Evolutionary conservation across 352 stramenopile genomes (phyloP).

Genomic region (Aphanomyces euteiches): DNA sequence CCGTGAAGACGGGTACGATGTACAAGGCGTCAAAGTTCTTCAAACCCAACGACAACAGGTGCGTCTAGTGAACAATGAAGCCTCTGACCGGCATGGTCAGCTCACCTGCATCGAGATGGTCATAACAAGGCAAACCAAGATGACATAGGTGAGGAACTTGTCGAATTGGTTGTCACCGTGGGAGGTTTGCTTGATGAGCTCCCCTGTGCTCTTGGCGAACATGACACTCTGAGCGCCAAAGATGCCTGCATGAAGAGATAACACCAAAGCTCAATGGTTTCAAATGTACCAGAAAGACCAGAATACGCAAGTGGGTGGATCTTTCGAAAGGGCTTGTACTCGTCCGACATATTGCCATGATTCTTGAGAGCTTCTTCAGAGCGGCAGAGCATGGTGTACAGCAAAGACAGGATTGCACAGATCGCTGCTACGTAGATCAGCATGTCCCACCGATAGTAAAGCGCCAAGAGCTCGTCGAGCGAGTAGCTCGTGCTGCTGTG

Average conservation of each 20-base stretch:
- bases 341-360: constrained; percentile 43
- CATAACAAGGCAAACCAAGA: constrained; percentile 70
- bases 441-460: constrained; percentile 67
- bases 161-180: constrained; percentile 69
- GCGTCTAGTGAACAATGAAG: constrained; percentile 43
- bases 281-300: constrained; percentile 46
- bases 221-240: constrained; percentile 80
- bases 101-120: constrained; percentile 76
- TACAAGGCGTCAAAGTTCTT: constrained; percentile 85
- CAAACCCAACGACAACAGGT: constrained; percentile 79
- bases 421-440: constrained; percentile 51
- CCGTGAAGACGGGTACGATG: constrained; percentile 69
- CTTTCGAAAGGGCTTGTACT: constrained; percentile 53
- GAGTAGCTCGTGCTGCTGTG: constrained; percentile 76
- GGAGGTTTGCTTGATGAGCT: constrained; percentile 80
- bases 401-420: constrained; percentile 38
- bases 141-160: constrained; percentile 66
- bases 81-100: not conserved
- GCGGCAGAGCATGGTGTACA: constrained; percentile 43
- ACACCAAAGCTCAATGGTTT: no score
- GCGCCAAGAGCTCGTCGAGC: constrained; percentile 59
- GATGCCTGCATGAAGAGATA: constrained; percentile 30
- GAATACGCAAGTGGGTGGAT: constrained; percentile 71
- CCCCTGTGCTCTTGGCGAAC: constrained; percentile 75
- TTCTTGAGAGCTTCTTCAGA: constrained; percentile 47